phyloP scores from a whole-genome alignment of 306 rosid genomes.

The Cicer cuneatum region DNA sequence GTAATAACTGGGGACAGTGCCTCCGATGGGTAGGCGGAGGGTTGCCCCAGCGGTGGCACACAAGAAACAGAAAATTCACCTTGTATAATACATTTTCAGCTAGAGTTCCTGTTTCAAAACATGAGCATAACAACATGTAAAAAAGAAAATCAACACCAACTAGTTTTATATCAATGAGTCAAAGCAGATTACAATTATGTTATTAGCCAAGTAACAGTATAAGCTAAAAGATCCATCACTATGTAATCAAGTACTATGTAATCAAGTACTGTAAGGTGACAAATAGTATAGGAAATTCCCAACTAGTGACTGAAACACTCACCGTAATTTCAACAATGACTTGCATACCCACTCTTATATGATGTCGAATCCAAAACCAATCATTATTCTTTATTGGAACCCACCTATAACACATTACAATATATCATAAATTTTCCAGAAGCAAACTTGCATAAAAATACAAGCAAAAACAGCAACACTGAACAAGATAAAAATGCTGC shows the following conservation, averaged over 20 bases:
- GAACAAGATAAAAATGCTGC: constrained; percentile 38
- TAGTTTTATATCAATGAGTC: constrained; percentile 16
- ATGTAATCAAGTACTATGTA: constrained; percentile 8
- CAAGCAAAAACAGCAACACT: constrained; percentile 34
- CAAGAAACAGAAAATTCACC: constrained; percentile 12
- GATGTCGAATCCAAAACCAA: constrained; percentile 99
- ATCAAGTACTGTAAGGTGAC: constrained; percentile 43
- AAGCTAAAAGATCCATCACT: constrained; percentile 34
- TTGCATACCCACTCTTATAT: constrained; percentile 88
- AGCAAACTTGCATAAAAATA: constrained; percentile 37
- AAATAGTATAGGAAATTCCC: constrained; percentile 11
- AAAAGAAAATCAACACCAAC: constrained; percentile 13
- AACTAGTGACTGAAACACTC: constrained; percentile 51
- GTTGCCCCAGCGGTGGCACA: constrained; percentile 14
- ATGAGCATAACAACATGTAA: constrained; percentile 16
- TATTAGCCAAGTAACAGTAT: neutral
- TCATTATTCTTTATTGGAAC: constrained; percentile 92
- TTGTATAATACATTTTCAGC: constrained; percentile 4
- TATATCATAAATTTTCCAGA: constrained; percentile 46
- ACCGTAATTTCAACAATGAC: constrained; percentile 91
- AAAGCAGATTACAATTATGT: constrained; percentile 5
- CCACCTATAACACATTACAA: constrained; percentile 72
- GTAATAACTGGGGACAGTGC: neutral
- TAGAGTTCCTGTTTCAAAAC: constrained; percentile 30
- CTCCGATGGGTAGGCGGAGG: neutral